These are phyloP conservation scores for Xylaria hypoxylon DNA, from an alignment of 2,329 filamentous ascomycete genomes.

Conservation along the genomic window DNA sequence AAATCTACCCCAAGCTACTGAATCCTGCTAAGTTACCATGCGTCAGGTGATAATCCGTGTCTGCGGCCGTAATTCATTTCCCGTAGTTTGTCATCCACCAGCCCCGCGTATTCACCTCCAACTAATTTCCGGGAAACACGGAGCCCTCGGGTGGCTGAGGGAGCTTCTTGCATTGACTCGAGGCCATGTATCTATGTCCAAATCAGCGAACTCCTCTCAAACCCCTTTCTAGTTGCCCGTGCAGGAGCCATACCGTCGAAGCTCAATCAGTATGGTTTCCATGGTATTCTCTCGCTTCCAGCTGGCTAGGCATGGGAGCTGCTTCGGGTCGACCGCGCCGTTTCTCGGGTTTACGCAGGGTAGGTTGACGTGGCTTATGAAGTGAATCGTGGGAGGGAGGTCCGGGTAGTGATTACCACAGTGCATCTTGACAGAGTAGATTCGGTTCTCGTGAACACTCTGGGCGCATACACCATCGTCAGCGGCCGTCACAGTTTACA, in stretches of 20 bases:
- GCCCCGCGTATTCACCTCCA: not conserved
- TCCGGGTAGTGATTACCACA: conserved; percentile 93
- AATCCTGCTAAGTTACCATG: conserved; percentile 2
- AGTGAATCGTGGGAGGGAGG: conserved; percentile 87
- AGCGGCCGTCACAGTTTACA: not conserved
- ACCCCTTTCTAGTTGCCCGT: conserved; percentile 41
- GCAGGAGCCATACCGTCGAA: conserved; percentile 71
- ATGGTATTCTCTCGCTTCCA: conserved; percentile 96
- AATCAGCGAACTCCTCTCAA: conserved; percentile 33
- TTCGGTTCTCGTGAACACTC: conserved; percentile 98
- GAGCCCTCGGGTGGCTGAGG: conserved; percentile 92
- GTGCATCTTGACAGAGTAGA: conserved; percentile 97
- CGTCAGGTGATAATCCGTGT: not conserved
- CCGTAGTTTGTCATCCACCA: conserved; percentile 14
- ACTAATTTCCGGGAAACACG: conserved; percentile 42
- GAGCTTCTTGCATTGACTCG: conserved; percentile 91
- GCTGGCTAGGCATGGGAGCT: conserved; percentile 84
- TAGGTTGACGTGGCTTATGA: conserved; percentile 95
- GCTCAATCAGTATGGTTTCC: conserved; percentile 91
- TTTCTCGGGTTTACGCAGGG: conserved; percentile 87
- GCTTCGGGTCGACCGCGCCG: conserved; percentile 85
- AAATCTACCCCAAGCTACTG: not conserved
- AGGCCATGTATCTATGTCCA: conserved; percentile 83
- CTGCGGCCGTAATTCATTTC: conserved; percentile 31
- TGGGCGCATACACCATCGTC: conserved; percentile 51